Evolutionary conservation across 371 early-diverging fungal genomes (phyloP), one percentile per base, ranked within the genome.

Genomic region (Rhizomucor pusillus): DNA sequence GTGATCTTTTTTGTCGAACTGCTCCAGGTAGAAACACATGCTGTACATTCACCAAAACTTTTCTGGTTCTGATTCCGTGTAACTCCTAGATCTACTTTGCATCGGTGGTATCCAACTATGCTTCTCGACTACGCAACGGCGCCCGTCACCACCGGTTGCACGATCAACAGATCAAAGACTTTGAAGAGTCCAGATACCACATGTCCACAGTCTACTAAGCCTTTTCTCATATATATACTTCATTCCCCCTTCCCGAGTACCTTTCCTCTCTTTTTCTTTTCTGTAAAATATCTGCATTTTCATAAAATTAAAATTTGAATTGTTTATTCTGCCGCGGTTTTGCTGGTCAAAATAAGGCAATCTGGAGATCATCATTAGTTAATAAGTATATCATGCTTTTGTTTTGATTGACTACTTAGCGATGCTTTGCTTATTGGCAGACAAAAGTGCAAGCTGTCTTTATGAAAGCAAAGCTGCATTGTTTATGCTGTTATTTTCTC

Each of bases 161-260:
- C 55, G 77, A 68, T 59, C 77, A 77, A 47, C 77, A 77, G 54
- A 77, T 77, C 49, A 77, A 77, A 51, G 77, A 77, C 43, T 77
- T 73, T 58, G 77, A 77, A 47, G 77, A 77, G 50, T 69, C 74
- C 20, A 50, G 73, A 61, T 71, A 73, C 52, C 68, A 76, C 23
- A 76, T 76, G 77, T 73, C 77, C 16, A 76, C 77, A 22, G 73
- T 76, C 22, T 76, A 76, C 51, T 76, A 72, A 56, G 47, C n/a
- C 20, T 49, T n/a, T 12, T 20, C 18, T 20, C 41, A 43, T 43
- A 16, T 47, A n/a, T n/a, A n/a, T 36, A 18, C 24, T 47, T 55
- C 47, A 40, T 35, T 16, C 5, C 18, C 39, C 22, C 20, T 29
- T 11, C 40, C 33, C 24, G 22, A 34, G 22, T 14, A 18, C 11